Evolutionary conservation across 495 filamentous ascomycete genomes (phyloP), one percentile per base, ranked within the genome.

Genomic region (Evansstolkia leycettana): DNA sequence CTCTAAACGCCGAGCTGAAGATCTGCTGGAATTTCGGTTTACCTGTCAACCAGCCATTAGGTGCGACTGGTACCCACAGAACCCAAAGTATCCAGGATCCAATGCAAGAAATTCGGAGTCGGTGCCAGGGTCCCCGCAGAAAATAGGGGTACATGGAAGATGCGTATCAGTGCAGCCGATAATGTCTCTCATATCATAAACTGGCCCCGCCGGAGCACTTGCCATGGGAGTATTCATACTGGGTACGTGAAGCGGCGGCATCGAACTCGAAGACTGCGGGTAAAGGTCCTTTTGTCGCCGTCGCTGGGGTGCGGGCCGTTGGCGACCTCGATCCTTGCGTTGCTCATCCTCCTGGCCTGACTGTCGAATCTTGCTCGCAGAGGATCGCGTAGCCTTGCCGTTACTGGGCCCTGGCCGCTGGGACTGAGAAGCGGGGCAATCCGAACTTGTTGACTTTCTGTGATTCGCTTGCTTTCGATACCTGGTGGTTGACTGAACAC

Each of bases 401-500:
- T 71, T 73, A 44, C 67, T 73, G 10, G 68, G 61, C 26, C 69
- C 75, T 23, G 75, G 69, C 13, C 60, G 57, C 44, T 75, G 72
- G 20, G 72, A 63, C 29, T 67, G 60, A 17, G 58, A 59, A 10
- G 56, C 59, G 13, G 69, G 63, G 16, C 51, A 43, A 10, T 67
- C 59, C 11, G 64, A 53, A 37, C 48, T 62, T 7, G 47, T 39
- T 10, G 41, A 39, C 40, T 67, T 75, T 43, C 66, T 74, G 46
- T 52, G 57, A 33, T 57, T 62, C 5, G 56, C 48, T 28, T 69
- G 65, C 46, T 69, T 73, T 31, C 82, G 67, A 50, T 80, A 87
- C 27, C 82, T 66, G 1, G 82, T 89, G 5, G 82, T 89, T 0
- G 80, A 80, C 51, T 80, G 73, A 37, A 86, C 71, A 14, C 75